phyloP scores from a whole-genome alignment of 495 filamentous ascomycete genomes.

The Achaetomiella virescens region DNA sequence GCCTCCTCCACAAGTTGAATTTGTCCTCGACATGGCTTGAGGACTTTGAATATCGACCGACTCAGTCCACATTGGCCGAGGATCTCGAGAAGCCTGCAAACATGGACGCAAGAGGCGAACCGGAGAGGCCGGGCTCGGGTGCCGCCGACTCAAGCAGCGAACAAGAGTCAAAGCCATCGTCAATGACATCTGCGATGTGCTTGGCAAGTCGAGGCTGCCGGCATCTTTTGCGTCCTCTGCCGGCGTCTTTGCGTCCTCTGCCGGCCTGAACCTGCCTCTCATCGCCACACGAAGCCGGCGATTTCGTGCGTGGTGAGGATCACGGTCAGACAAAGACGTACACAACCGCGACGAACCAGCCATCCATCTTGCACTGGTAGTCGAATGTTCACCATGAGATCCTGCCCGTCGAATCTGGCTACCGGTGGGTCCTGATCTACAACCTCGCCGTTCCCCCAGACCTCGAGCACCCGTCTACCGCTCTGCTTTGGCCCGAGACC shows the following conservation, averaged over 20 bases:
- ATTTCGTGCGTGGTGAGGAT: constrained; percentile 42
- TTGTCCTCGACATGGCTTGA: too few species aligned
- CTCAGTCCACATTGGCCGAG: too few species aligned
- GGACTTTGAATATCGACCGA: too few species aligned
- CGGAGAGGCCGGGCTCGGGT: too few species aligned
- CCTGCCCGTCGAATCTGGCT: constrained; percentile 43
- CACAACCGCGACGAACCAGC: constrained; percentile 32
- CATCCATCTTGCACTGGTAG: constrained; percentile 45
- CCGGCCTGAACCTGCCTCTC: constrained; percentile 35
- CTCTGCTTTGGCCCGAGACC: background rate
- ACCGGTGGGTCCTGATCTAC: constrained; percentile 49
- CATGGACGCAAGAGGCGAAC: too few species aligned
- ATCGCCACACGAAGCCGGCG: constrained; percentile 47
- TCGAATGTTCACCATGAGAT: constrained; percentile 52
- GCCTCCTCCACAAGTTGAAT: too few species aligned
- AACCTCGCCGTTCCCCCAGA: constrained; percentile 39
- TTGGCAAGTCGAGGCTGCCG: constrained; percentile 8
- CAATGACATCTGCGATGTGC: constrained; percentile 2
- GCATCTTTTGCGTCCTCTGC: too few species aligned
- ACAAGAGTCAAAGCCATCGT: background rate
- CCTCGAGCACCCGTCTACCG: constrained; percentile 8
- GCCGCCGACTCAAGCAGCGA: too few species aligned
- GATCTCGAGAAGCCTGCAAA: too few species aligned
- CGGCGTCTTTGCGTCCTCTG: constrained; percentile 12
- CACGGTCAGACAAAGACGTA: constrained; percentile 31